A percentile compares a stretch with the other conserved stretches of the same genome.
Conservation (phyloP, 2,329 filamentous ascomycete species). For the Cadophora malorum region DNA sequence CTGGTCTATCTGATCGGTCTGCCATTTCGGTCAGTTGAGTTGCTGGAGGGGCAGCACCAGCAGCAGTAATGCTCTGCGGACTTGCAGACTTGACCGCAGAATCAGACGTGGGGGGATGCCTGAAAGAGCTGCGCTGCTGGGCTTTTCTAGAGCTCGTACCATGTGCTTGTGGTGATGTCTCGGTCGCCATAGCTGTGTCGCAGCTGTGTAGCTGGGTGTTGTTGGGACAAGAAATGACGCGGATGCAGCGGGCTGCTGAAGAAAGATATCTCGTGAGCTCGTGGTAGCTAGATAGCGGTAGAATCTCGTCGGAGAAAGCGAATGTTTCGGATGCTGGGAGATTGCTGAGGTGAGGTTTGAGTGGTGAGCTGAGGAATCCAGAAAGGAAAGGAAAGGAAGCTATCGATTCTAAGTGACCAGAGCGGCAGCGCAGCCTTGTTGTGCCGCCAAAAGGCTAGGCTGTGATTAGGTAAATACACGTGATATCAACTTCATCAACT, state of each 20-base stretch:
- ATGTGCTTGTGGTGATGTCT: slow-evolving; percentile 50
- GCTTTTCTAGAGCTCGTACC: slow-evolving; percentile 46
- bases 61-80: not conserved
- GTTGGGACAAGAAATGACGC: slow-evolving; percentile 14
- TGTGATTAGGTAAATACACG: slow-evolving; percentile 1
- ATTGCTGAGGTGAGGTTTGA: not conserved
- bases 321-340: not conserved
- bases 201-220: slow-evolving; percentile 1
- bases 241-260: not conserved
- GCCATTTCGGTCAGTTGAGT: slow-evolving; percentile 43
- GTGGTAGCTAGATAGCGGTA: not conserved
- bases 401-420: slow-evolving; percentile 12
- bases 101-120: slow-evolving; percentile 21
- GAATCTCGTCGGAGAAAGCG: not conserved
- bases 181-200: slow-evolving; percentile 48
- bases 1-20: slow-evolving; percentile 69
- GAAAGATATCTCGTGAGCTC: not conserved
- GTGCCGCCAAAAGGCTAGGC: not conserved
- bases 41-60: slow-evolving; percentile 17
- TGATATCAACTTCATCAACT: not conserved
- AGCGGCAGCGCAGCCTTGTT: slow-evolving; percentile 18
- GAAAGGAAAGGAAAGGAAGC: slow-evolving; percentile 14
- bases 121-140: slow-evolving; percentile 18
- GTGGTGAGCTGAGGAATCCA: slow-evolving; percentile 4
- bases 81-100: slow-evolving; percentile 18